A percentile compares a stretch with the other conserved stretches of the same genome.
phyloP scores from a whole-genome alignment of 345 rosid species.

The Moringa oleifera region DNA sequence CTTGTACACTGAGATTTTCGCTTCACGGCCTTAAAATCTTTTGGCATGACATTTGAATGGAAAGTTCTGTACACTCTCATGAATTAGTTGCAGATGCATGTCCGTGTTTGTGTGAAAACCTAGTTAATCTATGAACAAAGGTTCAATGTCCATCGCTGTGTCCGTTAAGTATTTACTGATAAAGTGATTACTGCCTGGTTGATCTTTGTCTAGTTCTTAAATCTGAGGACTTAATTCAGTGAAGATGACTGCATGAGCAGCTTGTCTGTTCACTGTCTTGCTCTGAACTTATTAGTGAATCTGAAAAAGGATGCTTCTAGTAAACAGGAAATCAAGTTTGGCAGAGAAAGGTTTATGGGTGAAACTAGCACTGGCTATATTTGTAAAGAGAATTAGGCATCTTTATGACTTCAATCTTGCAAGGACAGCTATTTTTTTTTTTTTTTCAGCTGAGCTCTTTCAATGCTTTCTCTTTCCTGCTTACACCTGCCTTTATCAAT shows the following conservation, averaged over 20 bases:
- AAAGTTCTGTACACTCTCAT: no score
- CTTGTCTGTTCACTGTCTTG: background rate
- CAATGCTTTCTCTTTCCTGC: no score
- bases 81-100: no score
- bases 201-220: background rate
- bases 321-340: background rate
- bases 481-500: no score
- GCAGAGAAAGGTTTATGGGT: background rate
- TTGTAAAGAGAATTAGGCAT: background rate
- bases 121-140: no score
- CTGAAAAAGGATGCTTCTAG: background rate
- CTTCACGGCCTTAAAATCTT: no score
- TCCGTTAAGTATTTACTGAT: no score
- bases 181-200: background rate
- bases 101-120: no score
- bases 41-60: no score
- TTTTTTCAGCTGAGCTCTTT: background rate
- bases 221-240: background rate
- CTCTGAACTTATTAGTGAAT: background rate
- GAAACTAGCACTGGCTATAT: no score
- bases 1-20: no score
- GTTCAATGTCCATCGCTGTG: background rate
- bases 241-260: background rate
- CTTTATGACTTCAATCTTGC: background rate
- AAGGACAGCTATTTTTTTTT: background rate